Base-by-base conservation (phyloP, 2,329 filamentous ascomycete species). In the Zymoseptoria passerinii region DNA sequence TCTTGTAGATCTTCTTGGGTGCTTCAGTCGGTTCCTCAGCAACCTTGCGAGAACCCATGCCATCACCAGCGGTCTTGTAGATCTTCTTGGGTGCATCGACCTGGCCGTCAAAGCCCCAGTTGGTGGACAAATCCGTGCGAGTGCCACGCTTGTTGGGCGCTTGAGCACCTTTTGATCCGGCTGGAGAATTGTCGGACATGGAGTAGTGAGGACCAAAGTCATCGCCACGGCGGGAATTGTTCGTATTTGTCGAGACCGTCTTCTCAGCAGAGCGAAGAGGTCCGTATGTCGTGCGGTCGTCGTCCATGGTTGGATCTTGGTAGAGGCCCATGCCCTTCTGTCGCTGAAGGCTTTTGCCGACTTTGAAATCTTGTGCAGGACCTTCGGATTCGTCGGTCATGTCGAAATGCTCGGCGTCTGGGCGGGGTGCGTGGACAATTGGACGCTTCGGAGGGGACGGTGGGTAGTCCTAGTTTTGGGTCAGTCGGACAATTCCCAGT, bases 331-430 rank as follows among this genome's bases (percentile, higher is more conserved):
- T 77, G 6, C 86, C 86, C 58, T 83, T 83, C 73, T 90, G 90
- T 58, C 85, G 63, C 49, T 66, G 63, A 9, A 65, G 52, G 23
- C 63, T 63, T 53, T 66, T 65, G 23, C 67, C 61, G 51, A 72
- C 68, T 55, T 67, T 67, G 50, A 77, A 75, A 56, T 59, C 61
- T 23, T 80, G 77, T n/a, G n/a, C 35, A 7, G 77, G 79, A 16
- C 78, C 75, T 53, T 83, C 82, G 35, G 81, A 81, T 57, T 92
- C 86, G 70, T 97, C 92, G 56, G 83, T 79, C 67, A 96, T 82
- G 61, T 94, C 85, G 70, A 96, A 96, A 73, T 97, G 90, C 1
- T 92, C 85, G 18, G 88, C 86, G 67, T 95, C 89, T 49, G 85
- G 89, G 60, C 92, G 89, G 44, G 88, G 81, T 71, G 88, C 88